A percentile compares a stretch with the other conserved stretches of the same genome.
Conservation (phyloP, 1,284 basidiomycete genomes). For the Boletus semigastroideus region DNA sequence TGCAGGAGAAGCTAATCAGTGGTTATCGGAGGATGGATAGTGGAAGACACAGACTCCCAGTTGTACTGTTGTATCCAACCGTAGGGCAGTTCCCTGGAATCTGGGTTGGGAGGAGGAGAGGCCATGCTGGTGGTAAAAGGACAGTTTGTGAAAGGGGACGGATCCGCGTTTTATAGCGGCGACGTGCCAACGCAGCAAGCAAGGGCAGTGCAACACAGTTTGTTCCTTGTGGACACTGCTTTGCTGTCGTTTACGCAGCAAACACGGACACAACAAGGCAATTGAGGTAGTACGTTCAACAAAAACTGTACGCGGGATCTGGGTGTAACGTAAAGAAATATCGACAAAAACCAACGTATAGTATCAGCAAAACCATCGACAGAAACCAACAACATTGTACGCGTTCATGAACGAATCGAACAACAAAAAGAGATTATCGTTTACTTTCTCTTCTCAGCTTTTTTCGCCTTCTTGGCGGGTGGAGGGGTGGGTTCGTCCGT, state of each 20-base stretch:
- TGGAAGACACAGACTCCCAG: constrained; percentile 48
- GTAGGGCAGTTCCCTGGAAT: constrained; percentile 58
- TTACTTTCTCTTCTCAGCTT: constrained; percentile 35
- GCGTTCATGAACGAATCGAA: constrained; percentile 8
- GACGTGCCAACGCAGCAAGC: background rate
- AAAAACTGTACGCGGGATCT: constrained; percentile 7
- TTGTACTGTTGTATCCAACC: constrained; percentile 75
- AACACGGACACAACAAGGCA: constrained; percentile 15
- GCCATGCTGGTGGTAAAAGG: constrained; percentile 33
- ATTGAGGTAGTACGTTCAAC: background rate
- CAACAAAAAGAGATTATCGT: background rate
- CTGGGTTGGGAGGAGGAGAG: constrained; percentile 58
- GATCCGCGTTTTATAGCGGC: constrained; percentile 29
- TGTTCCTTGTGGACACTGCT: constrained; percentile 34
- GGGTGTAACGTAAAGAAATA: constrained; percentile 31
- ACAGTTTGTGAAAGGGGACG: constrained; percentile 9
- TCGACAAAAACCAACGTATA: constrained; percentile 32
- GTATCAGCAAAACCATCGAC: constrained; percentile 22
- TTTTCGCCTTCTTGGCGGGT: constrained; percentile 37
- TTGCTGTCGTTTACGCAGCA: constrained; percentile 35
- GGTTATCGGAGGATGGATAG: constrained; percentile 13
- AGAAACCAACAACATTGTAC: constrained; percentile 9
- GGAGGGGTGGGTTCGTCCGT: constrained; percentile 31
- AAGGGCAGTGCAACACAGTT: constrained; percentile 21
- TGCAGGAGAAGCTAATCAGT: constrained; percentile 34